A percentile compares a stretch with the other conserved stretches of the same genome.
Conservation (phyloP, 148 eudicot genomes). For the Oxyria digyna region DNA sequence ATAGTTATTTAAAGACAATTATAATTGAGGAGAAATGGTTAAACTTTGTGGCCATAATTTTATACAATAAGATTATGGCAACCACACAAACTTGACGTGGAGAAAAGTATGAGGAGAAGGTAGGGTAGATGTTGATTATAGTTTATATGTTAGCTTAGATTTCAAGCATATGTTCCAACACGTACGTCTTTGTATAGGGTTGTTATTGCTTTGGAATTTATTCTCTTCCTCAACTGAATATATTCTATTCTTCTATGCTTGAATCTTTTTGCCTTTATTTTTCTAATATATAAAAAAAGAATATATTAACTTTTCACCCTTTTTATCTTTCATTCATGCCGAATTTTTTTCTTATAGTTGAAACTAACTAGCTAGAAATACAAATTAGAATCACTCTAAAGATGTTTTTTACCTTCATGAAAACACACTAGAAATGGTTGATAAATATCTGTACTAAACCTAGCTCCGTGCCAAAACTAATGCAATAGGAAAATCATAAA, state of each 20-base stretch:
- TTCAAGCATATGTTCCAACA: not conserved
- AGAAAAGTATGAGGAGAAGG: constrained; percentile 4
- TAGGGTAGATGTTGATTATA: not conserved
- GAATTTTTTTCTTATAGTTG: not conserved
- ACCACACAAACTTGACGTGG: not conserved
- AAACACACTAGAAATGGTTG: too few relatives aligned
- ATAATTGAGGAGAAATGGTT: not conserved
- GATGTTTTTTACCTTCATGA: too few relatives aligned
- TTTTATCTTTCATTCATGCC: not conserved
- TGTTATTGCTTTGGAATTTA: constrained; percentile 1
- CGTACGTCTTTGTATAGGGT: not conserved
- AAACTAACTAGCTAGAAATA: not conserved
- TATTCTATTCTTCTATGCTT: constrained; percentile 4
- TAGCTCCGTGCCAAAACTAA: too few relatives aligned
- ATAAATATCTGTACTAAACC: too few relatives aligned
- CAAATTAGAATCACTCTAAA: not conserved
- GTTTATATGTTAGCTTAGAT: not conserved
- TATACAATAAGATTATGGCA: not conserved
- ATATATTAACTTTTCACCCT: not conserved
- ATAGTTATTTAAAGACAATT: not conserved
- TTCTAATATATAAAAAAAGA: not conserved
- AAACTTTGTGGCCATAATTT: not conserved
- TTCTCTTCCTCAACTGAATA: constrained; percentile 4
- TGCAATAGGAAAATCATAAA: too few relatives aligned
- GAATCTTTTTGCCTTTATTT: not conserved